Evolutionary conservation across 164 flowering plant genomes (phyloP).

Genomic region (Brasenia schreberi): DNA sequence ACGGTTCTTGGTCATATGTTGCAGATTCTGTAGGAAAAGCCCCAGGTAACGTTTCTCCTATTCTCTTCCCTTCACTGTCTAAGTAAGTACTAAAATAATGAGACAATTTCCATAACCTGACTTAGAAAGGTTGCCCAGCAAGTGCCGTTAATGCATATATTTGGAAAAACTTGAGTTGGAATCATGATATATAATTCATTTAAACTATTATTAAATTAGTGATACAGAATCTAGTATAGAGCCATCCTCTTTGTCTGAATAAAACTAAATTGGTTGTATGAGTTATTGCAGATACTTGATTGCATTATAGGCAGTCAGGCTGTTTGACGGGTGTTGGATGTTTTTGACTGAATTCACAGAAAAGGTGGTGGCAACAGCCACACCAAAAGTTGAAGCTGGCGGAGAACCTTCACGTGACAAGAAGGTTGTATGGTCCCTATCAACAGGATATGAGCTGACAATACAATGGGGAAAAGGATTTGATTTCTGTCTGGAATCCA

Average conservation of each 20-base stretch:
- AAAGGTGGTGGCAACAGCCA: conserved; percentile 85
- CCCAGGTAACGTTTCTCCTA: conserved; percentile 41
- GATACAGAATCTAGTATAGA: neutral
- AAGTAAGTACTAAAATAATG: neutral
- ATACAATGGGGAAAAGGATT: conserved; percentile 38
- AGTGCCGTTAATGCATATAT: no score
- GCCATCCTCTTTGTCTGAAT: neutral
- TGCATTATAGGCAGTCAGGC: no score
- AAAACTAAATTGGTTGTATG: neutral
- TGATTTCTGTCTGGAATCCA: conserved; percentile 29
- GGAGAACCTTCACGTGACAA: conserved; percentile 25
- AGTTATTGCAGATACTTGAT: no score
- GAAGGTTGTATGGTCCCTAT: conserved; percentile 55
- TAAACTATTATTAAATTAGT: neutral
- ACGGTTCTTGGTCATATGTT: conserved; percentile 89
- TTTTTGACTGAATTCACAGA: conserved; percentile 27
- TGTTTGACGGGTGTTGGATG: no score
- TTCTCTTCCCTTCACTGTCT: neutral
- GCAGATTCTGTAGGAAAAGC: conserved; percentile 76
- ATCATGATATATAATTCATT: neutral
- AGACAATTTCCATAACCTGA: no score
- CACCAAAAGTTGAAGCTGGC: conserved; percentile 51
- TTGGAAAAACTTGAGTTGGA: no score
- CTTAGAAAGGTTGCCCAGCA: no score
- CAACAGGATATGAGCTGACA: conserved; percentile 63